Evolutionary conservation across 2,329 filamentous ascomycete genomes (phyloP).

Genomic region (Fusarium torreyae): DNA sequence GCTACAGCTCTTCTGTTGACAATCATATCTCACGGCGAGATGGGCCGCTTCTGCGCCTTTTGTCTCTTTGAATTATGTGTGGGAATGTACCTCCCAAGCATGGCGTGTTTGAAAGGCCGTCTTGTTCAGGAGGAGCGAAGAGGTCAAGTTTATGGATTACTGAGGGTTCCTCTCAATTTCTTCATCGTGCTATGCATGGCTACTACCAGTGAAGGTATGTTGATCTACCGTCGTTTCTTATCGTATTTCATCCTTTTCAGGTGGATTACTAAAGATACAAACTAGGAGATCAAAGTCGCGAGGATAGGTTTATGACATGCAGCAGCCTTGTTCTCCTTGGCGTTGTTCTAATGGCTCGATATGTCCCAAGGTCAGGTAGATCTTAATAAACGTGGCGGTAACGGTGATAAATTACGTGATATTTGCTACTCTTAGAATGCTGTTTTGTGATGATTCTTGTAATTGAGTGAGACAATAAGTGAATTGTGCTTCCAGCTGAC

Average conservation of each 20-base stretch:
- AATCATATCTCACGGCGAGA: background rate
- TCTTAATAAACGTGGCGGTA: background rate
- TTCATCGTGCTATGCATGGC: background rate
- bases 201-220: slow-evolving; percentile 2
- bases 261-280: rapidly evolving
- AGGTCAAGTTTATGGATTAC: background rate
- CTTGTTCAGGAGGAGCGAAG: background rate
- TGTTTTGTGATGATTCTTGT: too few relatives aligned
- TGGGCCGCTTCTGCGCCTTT: background rate
- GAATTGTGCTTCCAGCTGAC: too few relatives aligned
- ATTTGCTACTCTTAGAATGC: too few relatives aligned
- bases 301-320: slow-evolving; percentile 1
- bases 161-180: background rate
- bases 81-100: background rate
- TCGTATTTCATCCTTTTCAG: rapidly evolving
- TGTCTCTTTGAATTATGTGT: background rate
- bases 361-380: background rate
- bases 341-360: background rate
- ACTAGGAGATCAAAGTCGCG: background rate
- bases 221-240: background rate
- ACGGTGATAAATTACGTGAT: too few relatives aligned
- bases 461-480: too few relatives aligned
- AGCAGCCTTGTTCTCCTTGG: background rate
- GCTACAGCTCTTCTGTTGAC: background rate
- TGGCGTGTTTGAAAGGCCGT: background rate